These are phyloP conservation scores for Debaryomyces sp. DNA, from an alignment of 1,139 yeast genomes.

Conservation along the genomic window DNA sequence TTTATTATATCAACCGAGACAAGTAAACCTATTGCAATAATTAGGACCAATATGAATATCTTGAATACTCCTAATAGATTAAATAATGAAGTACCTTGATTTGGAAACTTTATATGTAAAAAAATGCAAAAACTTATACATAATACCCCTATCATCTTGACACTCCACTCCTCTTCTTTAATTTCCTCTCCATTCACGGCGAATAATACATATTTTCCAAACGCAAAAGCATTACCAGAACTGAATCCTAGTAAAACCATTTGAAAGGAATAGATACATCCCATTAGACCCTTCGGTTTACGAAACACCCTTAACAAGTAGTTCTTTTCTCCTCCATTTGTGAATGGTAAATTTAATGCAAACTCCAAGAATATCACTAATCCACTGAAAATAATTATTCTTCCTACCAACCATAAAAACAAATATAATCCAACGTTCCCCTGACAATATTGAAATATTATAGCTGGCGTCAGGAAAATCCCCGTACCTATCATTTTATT, in stretches of 20 bases:
- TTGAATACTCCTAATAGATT: slow-evolving; percentile 48
- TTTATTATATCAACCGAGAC: slow-evolving; percentile 31
- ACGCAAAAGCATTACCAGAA: slow-evolving; percentile 54
- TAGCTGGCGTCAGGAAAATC: slow-evolving; percentile 51
- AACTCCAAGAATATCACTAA: slow-evolving; percentile 48
- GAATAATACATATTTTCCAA: slow-evolving; percentile 50
- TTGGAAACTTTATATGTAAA: slow-evolving; percentile 41
- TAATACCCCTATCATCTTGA: slow-evolving; percentile 47
- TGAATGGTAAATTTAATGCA: slow-evolving; percentile 49
- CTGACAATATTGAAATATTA: slow-evolving; percentile 45
- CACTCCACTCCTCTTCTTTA: slow-evolving; percentile 25
- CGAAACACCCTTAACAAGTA: slow-evolving; percentile 47
- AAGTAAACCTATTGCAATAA: slow-evolving; percentile 39
- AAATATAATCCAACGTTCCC: slow-evolving; percentile 48
- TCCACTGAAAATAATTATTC: slow-evolving; percentile 50
- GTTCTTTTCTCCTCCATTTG: slow-evolving; percentile 55
- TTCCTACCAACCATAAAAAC: slow-evolving; percentile 46
- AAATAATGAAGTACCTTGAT: slow-evolving; percentile 46
- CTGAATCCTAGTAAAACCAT: slow-evolving; percentile 52
- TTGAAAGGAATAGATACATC: slow-evolving; percentile 49
- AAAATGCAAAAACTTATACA: slow-evolving; percentile 45
- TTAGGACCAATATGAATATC: slow-evolving; percentile 40
- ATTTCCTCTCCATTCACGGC: slow-evolving; percentile 31
- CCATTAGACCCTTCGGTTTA: slow-evolving; percentile 38
- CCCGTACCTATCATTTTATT: slow-evolving; percentile 59